Conservation (phyloP, 106 monocot genomes). For the Dendrobium nobile region DNA sequence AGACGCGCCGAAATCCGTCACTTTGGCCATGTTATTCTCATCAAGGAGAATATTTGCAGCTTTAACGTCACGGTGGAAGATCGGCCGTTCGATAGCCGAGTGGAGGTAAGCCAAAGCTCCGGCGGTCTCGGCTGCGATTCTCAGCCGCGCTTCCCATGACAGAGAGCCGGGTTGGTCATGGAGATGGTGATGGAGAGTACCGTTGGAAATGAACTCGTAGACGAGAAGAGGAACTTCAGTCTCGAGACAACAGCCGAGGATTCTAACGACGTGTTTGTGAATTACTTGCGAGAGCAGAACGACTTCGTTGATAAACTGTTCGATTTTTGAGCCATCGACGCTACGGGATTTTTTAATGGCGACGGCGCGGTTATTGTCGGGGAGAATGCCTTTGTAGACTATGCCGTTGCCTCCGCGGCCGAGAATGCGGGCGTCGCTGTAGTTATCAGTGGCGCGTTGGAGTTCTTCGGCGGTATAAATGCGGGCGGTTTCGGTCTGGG, state of each 20-base stretch:
- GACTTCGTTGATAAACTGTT: constrained; percentile 33
- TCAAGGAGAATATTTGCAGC: constrained; percentile 38
- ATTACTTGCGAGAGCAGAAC: constrained; percentile 22
- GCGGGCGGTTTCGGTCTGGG: constrained; percentile 1
- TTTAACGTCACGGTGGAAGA: constrained; percentile 39
- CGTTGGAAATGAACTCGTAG: constrained; percentile 26
- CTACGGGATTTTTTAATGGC: constrained; percentile 38
- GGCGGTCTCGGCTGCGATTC: constrained; percentile 23
- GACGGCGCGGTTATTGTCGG: not conserved
- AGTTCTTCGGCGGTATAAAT: constrained; percentile 34
- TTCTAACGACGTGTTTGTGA: constrained; percentile 22
- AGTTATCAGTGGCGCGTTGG: constrained; percentile 31
- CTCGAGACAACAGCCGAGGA: constrained; percentile 34
- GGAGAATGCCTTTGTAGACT: constrained; percentile 37
- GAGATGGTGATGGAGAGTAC: constrained; percentile 16
- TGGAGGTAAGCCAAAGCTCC: constrained; percentile 29
- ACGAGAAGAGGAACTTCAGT: constrained; percentile 24
- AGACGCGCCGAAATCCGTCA: constrained; percentile 40
- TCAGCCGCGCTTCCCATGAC: constrained; percentile 20
- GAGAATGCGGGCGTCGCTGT: constrained; percentile 19
- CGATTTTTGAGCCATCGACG: constrained; percentile 7
- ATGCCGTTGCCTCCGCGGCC: constrained; percentile 45
- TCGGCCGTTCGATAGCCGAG: constrained; percentile 3
- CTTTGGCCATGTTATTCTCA: constrained; percentile 25
- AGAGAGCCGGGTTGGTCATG: not conserved